Conservation (phyloP, 345 rosid species). For the Eucalyptus camaldulensis region DNA sequence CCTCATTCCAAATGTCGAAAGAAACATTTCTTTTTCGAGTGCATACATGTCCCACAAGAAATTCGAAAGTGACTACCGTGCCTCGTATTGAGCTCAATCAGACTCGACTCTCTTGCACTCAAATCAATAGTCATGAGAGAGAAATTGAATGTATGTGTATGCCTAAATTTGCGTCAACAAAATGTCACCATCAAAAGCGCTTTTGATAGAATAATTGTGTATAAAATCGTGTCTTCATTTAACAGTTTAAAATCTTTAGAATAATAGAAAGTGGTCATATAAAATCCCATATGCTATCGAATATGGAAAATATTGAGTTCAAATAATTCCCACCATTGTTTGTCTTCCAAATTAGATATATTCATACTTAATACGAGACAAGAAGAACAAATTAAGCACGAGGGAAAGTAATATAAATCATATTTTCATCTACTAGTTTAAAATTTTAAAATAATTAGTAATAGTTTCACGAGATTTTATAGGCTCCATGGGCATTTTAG, state of each 20-base stretch:
- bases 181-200: neutral
- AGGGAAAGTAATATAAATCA: rapidly evolving
- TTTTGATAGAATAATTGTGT: no score
- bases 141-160: neutral
- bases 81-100: neutral
- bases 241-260: rapidly evolving
- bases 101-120: neutral
- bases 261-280: no score
- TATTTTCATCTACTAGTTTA: rapidly evolving
- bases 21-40: no score
- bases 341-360: no score
- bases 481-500: no score
- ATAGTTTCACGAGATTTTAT: no score
- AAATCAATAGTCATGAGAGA: rapidly evolving
- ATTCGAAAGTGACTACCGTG: rapidly evolving
- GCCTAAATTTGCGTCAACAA: rapidly evolving
- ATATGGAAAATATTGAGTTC: no score
- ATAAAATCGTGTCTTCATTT: rapidly evolving
- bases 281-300: rapidly evolving
- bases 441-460: no score
- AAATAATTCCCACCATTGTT: rapidly evolving
- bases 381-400: rapidly evolving
- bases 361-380: rapidly evolving
- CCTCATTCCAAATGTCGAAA: neutral
- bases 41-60: rapidly evolving